These are phyloP conservation scores for Aspergillus ostianus DNA, from an alignment of 495 filamentous ascomycete genomes.

Conservation along the genomic window DNA sequence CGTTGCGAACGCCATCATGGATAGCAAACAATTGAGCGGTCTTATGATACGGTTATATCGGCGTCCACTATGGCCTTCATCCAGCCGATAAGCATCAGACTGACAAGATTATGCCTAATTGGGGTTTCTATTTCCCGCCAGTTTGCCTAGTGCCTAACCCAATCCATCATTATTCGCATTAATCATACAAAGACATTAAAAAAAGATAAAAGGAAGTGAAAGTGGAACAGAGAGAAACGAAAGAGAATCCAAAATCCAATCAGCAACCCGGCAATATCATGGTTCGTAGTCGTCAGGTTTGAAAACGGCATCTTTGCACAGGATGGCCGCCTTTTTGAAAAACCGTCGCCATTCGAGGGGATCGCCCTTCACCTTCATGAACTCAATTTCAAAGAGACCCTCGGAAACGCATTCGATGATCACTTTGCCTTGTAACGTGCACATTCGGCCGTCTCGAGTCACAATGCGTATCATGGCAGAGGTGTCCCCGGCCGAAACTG, in stretches of 20 bases:
- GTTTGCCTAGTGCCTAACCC: constrained; percentile 1
- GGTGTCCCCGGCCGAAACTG: constrained; percentile 43
- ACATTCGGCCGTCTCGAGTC: constrained; percentile 74
- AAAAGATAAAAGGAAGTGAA: constrained; percentile 4
- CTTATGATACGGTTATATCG: too few relatives aligned
- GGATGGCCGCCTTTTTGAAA: constrained; percentile 85
- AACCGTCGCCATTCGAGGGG: constrained; percentile 96
- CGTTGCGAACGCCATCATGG: too few relatives aligned
- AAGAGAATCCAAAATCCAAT: background rate
- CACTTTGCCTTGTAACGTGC: constrained; percentile 80
- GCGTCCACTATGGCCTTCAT: too few relatives aligned
- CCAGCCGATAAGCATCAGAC: too few relatives aligned
- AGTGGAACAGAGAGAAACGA: background rate
- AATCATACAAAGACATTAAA: constrained; percentile 17
- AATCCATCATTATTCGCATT: constrained; percentile 18
- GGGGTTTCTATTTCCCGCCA: too few relatives aligned
- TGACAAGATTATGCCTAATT: background rate
- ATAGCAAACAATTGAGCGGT: too few relatives aligned
- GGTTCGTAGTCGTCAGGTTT: constrained; percentile 36
- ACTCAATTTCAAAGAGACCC: constrained; percentile 76
- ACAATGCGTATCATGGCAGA: constrained; percentile 66
- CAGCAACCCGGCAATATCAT: background rate
- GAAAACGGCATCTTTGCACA: constrained; percentile 78
- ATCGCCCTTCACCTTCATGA: constrained; percentile 93
- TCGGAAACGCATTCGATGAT: constrained; percentile 69